A percentile compares a stretch with the other conserved stretches of the same genome.
Evolutionary conservation across 345 rosid species (phyloP).

Genomic region (Corymbia maculata): DNA sequence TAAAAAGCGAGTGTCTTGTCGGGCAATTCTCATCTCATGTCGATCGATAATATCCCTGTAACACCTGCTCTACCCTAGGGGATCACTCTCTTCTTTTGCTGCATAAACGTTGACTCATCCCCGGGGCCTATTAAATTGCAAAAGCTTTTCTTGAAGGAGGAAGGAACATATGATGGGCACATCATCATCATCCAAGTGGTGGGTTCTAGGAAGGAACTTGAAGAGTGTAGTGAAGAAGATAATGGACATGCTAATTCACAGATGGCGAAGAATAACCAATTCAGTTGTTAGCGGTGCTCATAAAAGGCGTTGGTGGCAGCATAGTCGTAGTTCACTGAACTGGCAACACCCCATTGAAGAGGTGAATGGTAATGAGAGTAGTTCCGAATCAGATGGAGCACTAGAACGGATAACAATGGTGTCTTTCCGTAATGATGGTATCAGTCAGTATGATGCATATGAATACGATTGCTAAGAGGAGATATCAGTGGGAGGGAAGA

Average conservation of each 20-base stretch:
- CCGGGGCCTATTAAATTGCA: neutral
- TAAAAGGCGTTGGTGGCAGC: neutral
- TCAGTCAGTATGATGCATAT: neutral
- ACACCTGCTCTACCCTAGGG: neutral
- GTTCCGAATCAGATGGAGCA: neutral
- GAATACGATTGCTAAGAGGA: neutral
- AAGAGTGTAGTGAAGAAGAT: neutral
- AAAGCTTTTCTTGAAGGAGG: neutral
- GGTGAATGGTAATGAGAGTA: neutral
- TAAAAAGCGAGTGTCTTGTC: neutral
- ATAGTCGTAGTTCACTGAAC: neutral
- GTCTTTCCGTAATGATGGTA: neutral
- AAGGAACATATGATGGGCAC: neutral
- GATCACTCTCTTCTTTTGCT: neutral
- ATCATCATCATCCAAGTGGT: neutral
- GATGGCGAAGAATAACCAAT: neutral
- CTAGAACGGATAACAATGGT: neutral
- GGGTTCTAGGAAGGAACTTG: neutral
- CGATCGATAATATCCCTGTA: too few species aligned
- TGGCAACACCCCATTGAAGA: neutral
- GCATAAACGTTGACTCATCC: neutral
- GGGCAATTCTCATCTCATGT: neutral
- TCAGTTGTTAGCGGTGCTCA: neutral
- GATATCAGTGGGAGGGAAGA: neutral
- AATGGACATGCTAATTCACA: neutral